Base-by-base conservation (phyloP, 768 basidiomycete species). In the Mycena maculata region DNA sequence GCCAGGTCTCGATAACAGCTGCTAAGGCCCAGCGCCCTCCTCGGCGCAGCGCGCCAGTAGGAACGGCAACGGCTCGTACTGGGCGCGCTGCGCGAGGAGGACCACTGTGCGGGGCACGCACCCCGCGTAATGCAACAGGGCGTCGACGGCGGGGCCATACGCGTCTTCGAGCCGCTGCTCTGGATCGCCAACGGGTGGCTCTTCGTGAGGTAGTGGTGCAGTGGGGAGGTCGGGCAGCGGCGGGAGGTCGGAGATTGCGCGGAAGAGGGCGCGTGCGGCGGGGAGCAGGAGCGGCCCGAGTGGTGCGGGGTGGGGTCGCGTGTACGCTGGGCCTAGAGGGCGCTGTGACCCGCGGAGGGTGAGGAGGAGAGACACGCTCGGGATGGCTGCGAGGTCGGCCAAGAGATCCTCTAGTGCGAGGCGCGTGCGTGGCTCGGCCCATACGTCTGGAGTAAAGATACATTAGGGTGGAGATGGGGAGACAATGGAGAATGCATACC, bases 1-100 rank as follows among this genome's bases (percentile, higher is more conserved):
- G n/a, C n/a, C n/a, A n/a, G n/a, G n/a, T n/a, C n/a, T n/a, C n/a
- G n/a, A n/a, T n/a, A n/a, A n/a, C n/a, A n/a, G n/a, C n/a, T n/a
- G n/a, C n/a, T n/a, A n/a, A n/a, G n/a, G n/a, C n/a, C n/a, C n/a
- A n/a, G n/a, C n/a, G n/a, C n/a, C n/a, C n/a, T 49, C 68, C 27
- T 70, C 64, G n/a, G 48, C 50, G 28, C 48, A 70, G 27, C 53
- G 22, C 13, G 52, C 68, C 1, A 60, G 57, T 27, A 69, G 31
- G 47, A 69, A 69, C 41, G 62, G 23, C 11, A 69, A 38, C 6
- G 68, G 68, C 58, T 64, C 68, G 39, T 69, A 69, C 47, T 69
- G 68, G 4, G 68, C 68, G 13, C 50, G 53, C 39, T 69, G 68
- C 2, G 68, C 68, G 42, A 69, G 56, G 7, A 12, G 33, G 4